Base-by-base conservation (phyloP, 2,329 filamentous ascomycete species). In the Orbilia blumenaviensis region DNA sequence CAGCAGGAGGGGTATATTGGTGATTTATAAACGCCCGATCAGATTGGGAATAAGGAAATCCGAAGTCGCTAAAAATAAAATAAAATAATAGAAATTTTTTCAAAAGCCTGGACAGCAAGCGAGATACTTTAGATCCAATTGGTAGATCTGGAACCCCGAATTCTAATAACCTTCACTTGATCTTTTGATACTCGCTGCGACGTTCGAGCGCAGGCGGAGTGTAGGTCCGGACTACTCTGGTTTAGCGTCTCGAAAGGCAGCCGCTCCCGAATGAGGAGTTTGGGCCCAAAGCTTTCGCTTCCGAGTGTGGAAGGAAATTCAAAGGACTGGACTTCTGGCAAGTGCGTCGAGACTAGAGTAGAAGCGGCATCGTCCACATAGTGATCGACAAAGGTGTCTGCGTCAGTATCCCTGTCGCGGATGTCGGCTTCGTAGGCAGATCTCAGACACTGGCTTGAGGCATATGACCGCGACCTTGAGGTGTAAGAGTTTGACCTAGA, bases 151-250 rank as follows among this genome's bases (percentile, higher is more conserved):
- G 64, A 69, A 0, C 64, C 72, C 12, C 64, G 48, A 38, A 76
- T 76, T 42, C 72, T 69, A 25, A 76, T 62, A 9, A 69, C 64
- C 36, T 76, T 76, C 32, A 76, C 72, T 23, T 76, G 64, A 27
- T 76, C 72, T 32, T 76, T 76, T 14, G 72, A 76, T 23, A 66
- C 72, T 16, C 72, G 46, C 34, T 76, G 72, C 14, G 72, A 76
- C 14, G 67, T 68, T 61, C 64, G 56, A 9, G 72, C 64, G 25
- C 50, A 60, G 16, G 72, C 72, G 10, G 72, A 68, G 2, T 50
- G 64, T 18, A 76, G 34, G 46, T 76, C 64, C 16, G 72, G 72
- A 16, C 64, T 69, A 50, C 72, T 76, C 42, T 76, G 72, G 48
- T 76, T 76, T 16, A 66, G 32, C 4, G 36, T 61, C 42, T 76